Evolutionary conservation across 768 basidiomycete species (phyloP).

Genomic region (Dacryopinax primogenitus): DNA sequence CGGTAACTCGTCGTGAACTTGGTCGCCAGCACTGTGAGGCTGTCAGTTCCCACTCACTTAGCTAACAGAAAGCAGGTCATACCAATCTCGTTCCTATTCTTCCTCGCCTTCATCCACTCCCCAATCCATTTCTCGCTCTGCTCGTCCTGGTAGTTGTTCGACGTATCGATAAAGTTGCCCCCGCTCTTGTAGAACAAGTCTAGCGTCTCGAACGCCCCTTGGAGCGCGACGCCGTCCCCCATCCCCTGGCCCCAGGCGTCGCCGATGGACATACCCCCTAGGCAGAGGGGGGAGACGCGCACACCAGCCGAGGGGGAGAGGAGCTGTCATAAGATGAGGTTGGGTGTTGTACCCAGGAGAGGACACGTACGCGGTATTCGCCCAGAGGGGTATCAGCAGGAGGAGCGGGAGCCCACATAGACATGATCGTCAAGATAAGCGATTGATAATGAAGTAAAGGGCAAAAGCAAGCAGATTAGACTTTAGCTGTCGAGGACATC

Average conservation of each 20-base stretch:
- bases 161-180: conserved; percentile 35
- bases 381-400: background rate
- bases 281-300: conserved; percentile 23
- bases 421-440: too few species aligned
- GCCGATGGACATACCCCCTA: conserved; percentile 24
- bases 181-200: conserved; percentile 26
- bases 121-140: conserved; percentile 36
- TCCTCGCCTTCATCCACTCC: conserved; percentile 35
- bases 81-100: conserved; percentile 34
- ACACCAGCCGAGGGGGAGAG: conserved; percentile 19
- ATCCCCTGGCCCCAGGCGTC: conserved; percentile 20
- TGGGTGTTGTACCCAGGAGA: background rate
- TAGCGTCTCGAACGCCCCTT: conserved; percentile 31
- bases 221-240: conserved; percentile 29
- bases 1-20: background rate
- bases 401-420: background rate
- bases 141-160: conserved; percentile 34
- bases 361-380: background rate
- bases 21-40: background rate
- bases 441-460: too few species aligned
- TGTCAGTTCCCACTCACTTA: background rate
- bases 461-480: too few species aligned
- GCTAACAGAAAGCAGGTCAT: conserved; percentile 25
- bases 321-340: background rate
- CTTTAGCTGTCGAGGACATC: too few species aligned